Conservation (phyloP, 2,329 filamentous ascomycete genomes). For the Penicillium hesseltinei region DNA sequence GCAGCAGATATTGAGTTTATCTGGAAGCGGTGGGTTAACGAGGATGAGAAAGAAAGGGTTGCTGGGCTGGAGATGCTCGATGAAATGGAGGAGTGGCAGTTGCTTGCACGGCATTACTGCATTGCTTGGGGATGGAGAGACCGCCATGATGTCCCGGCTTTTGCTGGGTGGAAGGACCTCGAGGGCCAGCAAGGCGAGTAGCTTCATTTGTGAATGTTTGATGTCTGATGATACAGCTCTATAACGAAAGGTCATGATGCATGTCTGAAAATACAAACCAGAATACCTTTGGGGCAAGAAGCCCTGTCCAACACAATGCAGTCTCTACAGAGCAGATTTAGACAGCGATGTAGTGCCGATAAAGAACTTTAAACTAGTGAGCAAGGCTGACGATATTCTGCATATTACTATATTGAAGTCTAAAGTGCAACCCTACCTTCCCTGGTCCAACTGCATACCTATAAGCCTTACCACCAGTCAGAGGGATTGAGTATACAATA, state of each 20-base stretch:
- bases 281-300: not conserved
- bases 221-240: slow-evolving; percentile 12
- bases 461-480: not conserved
- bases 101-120: slow-evolving; percentile 85
- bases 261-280: not conserved
- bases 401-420: not conserved
- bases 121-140: slow-evolving; percentile 84
- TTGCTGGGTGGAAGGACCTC: slow-evolving; percentile 39
- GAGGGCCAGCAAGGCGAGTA: slow-evolving; percentile 27
- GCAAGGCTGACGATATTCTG: not conserved
- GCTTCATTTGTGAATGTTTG: slow-evolving; percentile 2
- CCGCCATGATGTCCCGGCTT: slow-evolving; percentile 26
- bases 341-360: not conserved
- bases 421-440: not conserved
- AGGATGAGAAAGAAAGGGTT: slow-evolving; percentile 73
- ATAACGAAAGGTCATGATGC: slow-evolving; percentile 14
- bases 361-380: not conserved
- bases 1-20: slow-evolving; percentile 65
- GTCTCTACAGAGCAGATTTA: not conserved
- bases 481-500: slow-evolving; percentile 30
- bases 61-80: slow-evolving; percentile 82
- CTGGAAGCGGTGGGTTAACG: slow-evolving; percentile 71
- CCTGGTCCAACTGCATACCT: not conserved
- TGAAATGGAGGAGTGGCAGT: slow-evolving; percentile 89
- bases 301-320: not conserved